Evolutionary conservation across 1,139 yeast genomes (phyloP).

Genomic region (Pneumocystis oryctolagi): DNA sequence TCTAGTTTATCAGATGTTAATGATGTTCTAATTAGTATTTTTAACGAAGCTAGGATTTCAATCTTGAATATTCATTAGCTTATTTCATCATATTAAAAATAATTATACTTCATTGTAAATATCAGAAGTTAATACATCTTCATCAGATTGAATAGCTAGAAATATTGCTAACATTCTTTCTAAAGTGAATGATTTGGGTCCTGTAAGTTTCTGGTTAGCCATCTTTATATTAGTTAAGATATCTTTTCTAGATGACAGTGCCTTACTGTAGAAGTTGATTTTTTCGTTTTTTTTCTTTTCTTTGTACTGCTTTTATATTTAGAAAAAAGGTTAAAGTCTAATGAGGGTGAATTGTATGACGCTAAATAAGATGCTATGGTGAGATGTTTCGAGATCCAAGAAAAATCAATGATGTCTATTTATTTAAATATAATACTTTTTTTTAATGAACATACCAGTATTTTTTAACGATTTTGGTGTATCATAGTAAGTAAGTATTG

Average conservation of each 20-base stretch:
- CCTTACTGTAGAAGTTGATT: constrained; percentile 1
- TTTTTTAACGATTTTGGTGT: background rate
- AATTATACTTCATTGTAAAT: constrained; percentile 13
- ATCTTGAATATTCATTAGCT: constrained; percentile 40
- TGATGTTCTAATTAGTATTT: constrained; percentile 30
- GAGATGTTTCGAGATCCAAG: constrained; percentile 34
- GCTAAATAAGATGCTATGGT: constrained; percentile 59
- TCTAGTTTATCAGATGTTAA: constrained; percentile 43
- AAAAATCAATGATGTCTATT: background rate
- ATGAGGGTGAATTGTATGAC: constrained; percentile 45
- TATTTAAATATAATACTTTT: background rate
- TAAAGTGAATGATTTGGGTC: constrained; percentile 49
- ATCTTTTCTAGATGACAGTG: background rate
- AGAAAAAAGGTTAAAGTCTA: constrained; percentile 48
- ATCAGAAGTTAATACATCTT: constrained; percentile 9
- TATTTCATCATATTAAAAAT: constrained; percentile 28
- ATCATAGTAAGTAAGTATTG: background rate
- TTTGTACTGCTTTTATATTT: constrained; percentile 30
- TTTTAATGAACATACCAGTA: background rate
- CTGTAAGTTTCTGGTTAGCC: constrained; percentile 22
- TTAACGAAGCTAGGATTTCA: constrained; percentile 44
- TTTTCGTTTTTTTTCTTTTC: constrained; percentile 3
- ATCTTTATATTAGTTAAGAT: background rate
- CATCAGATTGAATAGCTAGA: constrained; percentile 35
- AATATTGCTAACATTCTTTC: constrained; percentile 56